Evolutionary conservation across 2,329 filamentous ascomycete genomes (phyloP).

Genomic region (Aschersonia sp.): DNA sequence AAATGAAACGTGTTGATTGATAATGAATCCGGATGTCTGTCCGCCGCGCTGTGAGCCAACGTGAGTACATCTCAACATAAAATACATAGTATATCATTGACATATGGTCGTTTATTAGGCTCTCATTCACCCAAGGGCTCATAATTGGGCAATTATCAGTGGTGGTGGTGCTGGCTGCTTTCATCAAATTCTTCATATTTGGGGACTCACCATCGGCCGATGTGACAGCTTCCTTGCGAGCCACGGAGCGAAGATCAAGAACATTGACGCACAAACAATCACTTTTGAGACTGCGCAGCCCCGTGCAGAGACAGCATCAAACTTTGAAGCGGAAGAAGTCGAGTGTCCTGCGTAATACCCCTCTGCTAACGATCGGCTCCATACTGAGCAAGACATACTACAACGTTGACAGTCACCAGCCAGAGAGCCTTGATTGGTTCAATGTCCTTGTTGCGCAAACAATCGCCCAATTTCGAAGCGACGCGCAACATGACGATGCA

Average conservation of each 20-base stretch:
- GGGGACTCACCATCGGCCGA: constrained; percentile 81
- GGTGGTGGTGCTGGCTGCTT: constrained; percentile 77
- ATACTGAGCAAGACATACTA: constrained; percentile 97
- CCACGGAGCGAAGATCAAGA: constrained; percentile 57
- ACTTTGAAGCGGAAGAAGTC: constrained; percentile 50
- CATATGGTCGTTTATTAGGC: constrained; percentile 18
- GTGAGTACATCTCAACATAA: constrained; percentile 18
- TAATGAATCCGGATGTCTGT: constrained; percentile 27
- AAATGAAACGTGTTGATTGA: background rate
- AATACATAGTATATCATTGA: background rate
- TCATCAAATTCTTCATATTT: constrained; percentile 99
- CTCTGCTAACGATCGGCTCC: constrained; percentile 74
- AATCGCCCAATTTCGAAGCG: constrained; percentile 85
- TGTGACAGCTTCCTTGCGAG: constrained; percentile 59
- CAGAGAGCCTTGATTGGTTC: constrained; percentile 96
- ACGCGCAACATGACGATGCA: constrained; percentile 81
- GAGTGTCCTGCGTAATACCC: constrained; percentile 57
- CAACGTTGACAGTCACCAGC: constrained; percentile 88
- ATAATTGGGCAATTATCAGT: constrained; percentile 88
- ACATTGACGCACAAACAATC: constrained; percentile 66
- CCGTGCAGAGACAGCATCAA: constrained; percentile 24
- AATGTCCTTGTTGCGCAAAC: constrained; percentile 95
- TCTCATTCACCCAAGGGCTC: constrained; percentile 88
- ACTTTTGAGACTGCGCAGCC: constrained; percentile 45
- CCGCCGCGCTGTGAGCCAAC: constrained; percentile 28